Conservation (phyloP, 371 early-diverging fungal genomes). For the Mucor racemosus region DNA sequence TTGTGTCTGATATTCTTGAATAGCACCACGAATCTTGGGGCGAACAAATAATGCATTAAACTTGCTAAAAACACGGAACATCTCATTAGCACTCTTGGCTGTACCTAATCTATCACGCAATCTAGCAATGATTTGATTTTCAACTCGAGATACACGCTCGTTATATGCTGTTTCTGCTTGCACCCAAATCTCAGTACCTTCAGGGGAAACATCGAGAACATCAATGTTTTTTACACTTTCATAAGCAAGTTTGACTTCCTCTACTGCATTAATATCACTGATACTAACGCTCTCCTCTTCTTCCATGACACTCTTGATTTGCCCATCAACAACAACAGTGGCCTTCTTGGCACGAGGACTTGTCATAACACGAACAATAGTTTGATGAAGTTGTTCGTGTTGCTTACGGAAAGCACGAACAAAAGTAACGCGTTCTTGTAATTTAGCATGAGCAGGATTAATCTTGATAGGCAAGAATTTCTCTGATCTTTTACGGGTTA, state of each 20-base stretch:
- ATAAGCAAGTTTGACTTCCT: conserved; percentile 92
- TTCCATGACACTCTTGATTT: conserved; percentile 55
- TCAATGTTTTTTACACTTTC: conserved; percentile 93
- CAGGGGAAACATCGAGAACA: conserved; percentile 92
- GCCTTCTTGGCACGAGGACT: conserved; percentile 63
- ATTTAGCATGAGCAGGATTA: conserved; percentile 86
- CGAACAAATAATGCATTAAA: conserved; percentile 98
- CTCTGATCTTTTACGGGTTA: conserved; percentile 90
- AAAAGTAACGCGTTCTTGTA: conserved; percentile 93
- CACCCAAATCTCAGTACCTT: conserved; percentile 95
- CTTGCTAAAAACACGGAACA: conserved; percentile 98
- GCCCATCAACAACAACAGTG: conserved; percentile 57
- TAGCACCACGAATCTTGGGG: conserved; percentile 98
- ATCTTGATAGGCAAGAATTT: conserved; percentile 96
- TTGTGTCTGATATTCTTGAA: conserved; percentile 98
- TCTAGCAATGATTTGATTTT: conserved; percentile 95
- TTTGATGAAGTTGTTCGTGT: conserved; percentile 95
- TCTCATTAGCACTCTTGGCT: conserved; percentile 96
- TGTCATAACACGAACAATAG: conserved; percentile 92
- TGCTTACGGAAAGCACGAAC: conserved; percentile 91
- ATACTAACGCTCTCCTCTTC: conserved; percentile 65
- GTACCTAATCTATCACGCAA: conserved; percentile 94
- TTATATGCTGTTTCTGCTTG: conserved; percentile 92
- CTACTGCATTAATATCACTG: conserved; percentile 80
- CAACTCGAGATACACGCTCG: conserved; percentile 93